These are phyloP conservation scores for Phaffia australis DNA, from an alignment of 768 basidiomycete genomes.

Conservation along the genomic window DNA sequence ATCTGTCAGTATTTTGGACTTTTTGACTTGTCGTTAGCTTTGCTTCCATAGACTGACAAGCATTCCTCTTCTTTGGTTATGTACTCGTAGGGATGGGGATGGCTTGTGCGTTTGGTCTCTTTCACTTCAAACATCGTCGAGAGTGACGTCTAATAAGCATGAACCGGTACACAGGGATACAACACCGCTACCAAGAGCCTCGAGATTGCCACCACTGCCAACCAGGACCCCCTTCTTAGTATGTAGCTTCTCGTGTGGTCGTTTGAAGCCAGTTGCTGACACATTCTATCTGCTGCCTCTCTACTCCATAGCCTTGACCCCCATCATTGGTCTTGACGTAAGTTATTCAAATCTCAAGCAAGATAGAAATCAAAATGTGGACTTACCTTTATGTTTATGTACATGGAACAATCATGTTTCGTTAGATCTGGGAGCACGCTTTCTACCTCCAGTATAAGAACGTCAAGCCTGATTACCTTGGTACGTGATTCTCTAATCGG, in stretches of 20 bases:
- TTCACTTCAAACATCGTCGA: neutral
- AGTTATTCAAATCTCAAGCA: neutral
- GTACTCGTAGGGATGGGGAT: slow-evolving; percentile 62
- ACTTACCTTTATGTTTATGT: neutral
- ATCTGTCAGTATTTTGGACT: slow-evolving; percentile 36
- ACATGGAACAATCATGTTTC: neutral
- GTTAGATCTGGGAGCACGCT: slow-evolving; percentile 83
- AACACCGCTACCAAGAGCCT: slow-evolving; percentile 58
- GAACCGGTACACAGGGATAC: slow-evolving; percentile 49
- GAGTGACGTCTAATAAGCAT: neutral
- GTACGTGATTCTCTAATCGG: neutral
- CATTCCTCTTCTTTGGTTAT: too few species aligned
- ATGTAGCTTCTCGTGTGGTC: slow-evolving; percentile 21
- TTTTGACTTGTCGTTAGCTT: too few species aligned
- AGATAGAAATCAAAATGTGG: too few species aligned
- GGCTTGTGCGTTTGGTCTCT: slow-evolving; percentile 57
- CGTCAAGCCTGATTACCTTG: slow-evolving; percentile 60
- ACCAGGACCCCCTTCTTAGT: slow-evolving; percentile 83
- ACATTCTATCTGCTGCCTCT: neutral
- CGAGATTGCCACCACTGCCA: slow-evolving; percentile 83
- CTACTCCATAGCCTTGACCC: slow-evolving; percentile 51
- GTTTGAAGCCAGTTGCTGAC: neutral
- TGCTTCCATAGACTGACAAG: too few species aligned
- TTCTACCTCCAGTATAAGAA: slow-evolving; percentile 76
- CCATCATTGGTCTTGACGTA: slow-evolving; percentile 68